These are phyloP conservation scores for Pelargonium citronellum DNA, from an alignment of 441 rosid genomes.

Conservation along the genomic window DNA sequence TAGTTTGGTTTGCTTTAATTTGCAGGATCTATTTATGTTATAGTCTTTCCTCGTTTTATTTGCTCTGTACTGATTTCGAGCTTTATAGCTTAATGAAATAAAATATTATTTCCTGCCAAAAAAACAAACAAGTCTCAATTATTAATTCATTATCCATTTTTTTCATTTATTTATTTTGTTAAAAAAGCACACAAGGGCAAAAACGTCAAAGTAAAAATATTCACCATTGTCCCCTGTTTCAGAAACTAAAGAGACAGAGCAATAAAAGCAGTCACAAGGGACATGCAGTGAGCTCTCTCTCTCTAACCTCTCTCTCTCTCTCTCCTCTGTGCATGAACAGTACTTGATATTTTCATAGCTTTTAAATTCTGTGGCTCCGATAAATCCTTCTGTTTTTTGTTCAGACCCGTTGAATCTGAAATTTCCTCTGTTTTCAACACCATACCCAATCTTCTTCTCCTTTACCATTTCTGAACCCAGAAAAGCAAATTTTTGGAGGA, in stretches of 20 bases:
- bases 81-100: too few species aligned
- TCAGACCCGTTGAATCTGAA: constrained; percentile 7
- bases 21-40: too few species aligned
- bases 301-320: not conserved
- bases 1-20: too few species aligned
- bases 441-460: not conserved
- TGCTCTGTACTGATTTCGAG: too few species aligned
- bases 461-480: constrained; percentile 1
- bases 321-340: not conserved
- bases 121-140: too few species aligned
- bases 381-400: not conserved
- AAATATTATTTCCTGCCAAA: too few species aligned
- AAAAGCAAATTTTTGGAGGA: not conserved
- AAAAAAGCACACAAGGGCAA: too few species aligned
- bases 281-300: not conserved
- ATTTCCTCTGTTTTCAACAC: not conserved
- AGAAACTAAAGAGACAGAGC: not conserved
- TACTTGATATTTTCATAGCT: not conserved
- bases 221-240: not conserved
- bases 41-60: too few species aligned
- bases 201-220: too few species aligned
- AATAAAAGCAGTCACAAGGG: constrained; percentile 5
- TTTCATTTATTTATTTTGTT: too few species aligned
- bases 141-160: too few species aligned
- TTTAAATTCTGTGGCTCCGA: not conserved